Evolutionary conservation across 345 rosid species (phyloP).

Genomic region (Acer negundo): DNA sequence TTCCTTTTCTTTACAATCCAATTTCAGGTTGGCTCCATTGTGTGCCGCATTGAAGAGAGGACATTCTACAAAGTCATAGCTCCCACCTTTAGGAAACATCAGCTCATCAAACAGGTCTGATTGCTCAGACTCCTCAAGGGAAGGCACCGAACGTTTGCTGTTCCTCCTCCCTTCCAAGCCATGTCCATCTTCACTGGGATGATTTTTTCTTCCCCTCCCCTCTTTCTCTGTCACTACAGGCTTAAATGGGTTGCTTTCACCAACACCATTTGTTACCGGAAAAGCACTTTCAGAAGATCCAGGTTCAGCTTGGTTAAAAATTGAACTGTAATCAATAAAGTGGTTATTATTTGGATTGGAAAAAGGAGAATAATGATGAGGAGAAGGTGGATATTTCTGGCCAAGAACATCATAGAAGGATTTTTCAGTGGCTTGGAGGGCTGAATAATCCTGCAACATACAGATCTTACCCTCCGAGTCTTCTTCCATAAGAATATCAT

Average conservation of each 20-base stretch:
- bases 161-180: conserved; percentile 38
- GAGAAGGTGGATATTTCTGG: conserved; percentile 34
- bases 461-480: conserved; percentile 46
- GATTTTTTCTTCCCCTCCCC: conserved; percentile 38
- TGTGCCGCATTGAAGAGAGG: not conserved
- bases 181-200: conserved; percentile 33
- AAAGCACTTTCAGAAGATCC: conserved; percentile 12
- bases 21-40: not conserved
- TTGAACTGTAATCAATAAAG: conserved; percentile 8
- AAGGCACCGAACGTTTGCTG: conserved; percentile 52
- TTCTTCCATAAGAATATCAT: conserved; percentile 59
- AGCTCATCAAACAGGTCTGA: conserved; percentile 44
- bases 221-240: not conserved
- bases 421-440: conserved; percentile 62
- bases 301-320: not conserved
- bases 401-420: conserved; percentile 52
- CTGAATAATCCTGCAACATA: conserved; percentile 49
- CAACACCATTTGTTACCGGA: conserved; percentile 16
- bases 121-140: conserved; percentile 43
- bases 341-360: conserved; percentile 14
- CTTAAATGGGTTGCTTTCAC: not conserved
- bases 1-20: not conserved
- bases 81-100: conserved; percentile 36
- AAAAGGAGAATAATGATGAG: conserved; percentile 10
- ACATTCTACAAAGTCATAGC: not conserved